These are phyloP conservation scores for Grosmannia huntii DNA, from an alignment of 2,329 filamentous ascomycete genomes.

Conservation along the genomic window DNA sequence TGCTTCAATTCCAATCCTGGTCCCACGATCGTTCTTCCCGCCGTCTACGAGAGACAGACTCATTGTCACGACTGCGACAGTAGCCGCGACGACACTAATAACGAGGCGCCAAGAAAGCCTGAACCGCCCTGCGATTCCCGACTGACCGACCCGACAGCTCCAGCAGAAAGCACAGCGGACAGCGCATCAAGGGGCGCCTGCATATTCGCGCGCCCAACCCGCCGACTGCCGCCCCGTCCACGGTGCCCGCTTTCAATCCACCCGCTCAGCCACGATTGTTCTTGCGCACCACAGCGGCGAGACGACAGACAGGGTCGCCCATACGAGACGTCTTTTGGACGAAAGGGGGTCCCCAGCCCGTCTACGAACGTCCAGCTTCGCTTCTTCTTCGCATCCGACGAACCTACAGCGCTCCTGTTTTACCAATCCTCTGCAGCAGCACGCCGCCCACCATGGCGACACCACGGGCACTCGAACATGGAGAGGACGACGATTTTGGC, in stretches of 20 bases:
- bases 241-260: background rate
- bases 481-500: slow-evolving; percentile 35
- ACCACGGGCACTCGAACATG: slow-evolving; percentile 11
- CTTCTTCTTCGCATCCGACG: background rate
- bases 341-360: background rate
- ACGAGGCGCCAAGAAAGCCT: background rate
- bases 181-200: background rate
- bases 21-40: background rate
- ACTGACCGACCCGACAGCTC: too few species aligned
- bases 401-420: background rate
- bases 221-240: background rate
- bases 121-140: too few species aligned
- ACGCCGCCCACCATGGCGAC: slow-evolving; percentile 16
- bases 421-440: too few species aligned
- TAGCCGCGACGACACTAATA: background rate
- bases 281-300: background rate
- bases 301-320: background rate
- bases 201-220: background rate
- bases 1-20: background rate
- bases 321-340: background rate
- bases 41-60: background rate
- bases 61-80: background rate
- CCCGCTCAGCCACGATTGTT: background rate
- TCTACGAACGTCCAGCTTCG: too few species aligned
- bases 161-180: background rate